Evolutionary conservation across 352 stramenopile species (phyloP).

Genomic region (Peronosclerospora sorghi): DNA sequence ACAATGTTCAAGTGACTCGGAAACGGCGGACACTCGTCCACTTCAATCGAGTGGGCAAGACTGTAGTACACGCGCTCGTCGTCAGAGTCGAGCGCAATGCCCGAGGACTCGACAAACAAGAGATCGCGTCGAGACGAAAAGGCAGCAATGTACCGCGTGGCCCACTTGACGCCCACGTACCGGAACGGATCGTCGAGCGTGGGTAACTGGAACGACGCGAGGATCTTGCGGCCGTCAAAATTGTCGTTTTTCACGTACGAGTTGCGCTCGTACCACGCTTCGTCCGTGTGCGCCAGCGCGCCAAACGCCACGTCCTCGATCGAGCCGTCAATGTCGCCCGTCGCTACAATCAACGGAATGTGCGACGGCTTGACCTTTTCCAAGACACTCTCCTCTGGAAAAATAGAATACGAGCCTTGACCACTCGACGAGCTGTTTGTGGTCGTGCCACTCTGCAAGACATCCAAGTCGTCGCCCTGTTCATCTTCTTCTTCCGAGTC

Average conservation of each 20-base stretch:
- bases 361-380: conserved; percentile 26
- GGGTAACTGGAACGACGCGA: conserved; percentile 30
- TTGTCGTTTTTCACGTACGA: conserved; percentile 34
- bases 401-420: conserved; percentile 26
- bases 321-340: conserved; percentile 26
- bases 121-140: conserved; percentile 34
- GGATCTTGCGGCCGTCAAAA: conserved; percentile 25
- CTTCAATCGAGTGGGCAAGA: conserved; percentile 32
- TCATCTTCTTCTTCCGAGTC: conserved; percentile 11
- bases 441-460: conserved; percentile 5
- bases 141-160: conserved; percentile 15
- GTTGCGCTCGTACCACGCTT: conserved; percentile 27
- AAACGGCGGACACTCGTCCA: conserved; percentile 18
- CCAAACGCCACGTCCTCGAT: conserved; percentile 41
- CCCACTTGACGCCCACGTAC: conserved; percentile 43
- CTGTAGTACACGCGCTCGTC: conserved; percentile 34
- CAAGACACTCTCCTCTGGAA: conserved; percentile 26
- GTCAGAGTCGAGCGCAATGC: conserved; percentile 30
- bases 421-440: conserved; percentile 32
- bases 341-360: conserved; percentile 23
- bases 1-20: conserved; percentile 25
- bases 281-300: conserved; percentile 21
- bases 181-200: conserved; percentile 39
- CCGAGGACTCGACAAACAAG: conserved; percentile 34
- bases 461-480: conserved; percentile 12